phyloP scores from a whole-genome alignment of 2,329 filamentous ascomycete genomes.

The Fonsecaea nubica region DNA sequence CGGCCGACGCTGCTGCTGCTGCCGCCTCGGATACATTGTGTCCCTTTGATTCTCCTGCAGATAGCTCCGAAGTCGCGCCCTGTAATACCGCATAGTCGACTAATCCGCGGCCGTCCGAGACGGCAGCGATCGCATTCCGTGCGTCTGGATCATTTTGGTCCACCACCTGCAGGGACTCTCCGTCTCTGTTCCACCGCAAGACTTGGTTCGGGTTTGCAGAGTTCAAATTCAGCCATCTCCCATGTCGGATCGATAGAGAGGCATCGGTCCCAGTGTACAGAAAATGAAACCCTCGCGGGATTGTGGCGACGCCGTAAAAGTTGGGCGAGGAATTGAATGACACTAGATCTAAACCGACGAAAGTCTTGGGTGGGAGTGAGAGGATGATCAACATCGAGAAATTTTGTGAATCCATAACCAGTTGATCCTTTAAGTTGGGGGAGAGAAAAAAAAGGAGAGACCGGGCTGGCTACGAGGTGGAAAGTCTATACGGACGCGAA shows the following conservation, averaged over 20 bases:
- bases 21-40: slow-evolving; percentile 1
- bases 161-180: slow-evolving; percentile 48
- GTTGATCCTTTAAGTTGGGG: neutral
- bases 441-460: neutral
- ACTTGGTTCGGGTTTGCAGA: slow-evolving; percentile 46
- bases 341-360: slow-evolving; percentile 61
- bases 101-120: slow-evolving; percentile 45
- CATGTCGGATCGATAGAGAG: slow-evolving; percentile 66
- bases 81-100: slow-evolving; percentile 37
- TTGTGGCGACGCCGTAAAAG: slow-evolving; percentile 66
- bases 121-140: slow-evolving; percentile 57
- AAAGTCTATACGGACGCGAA: slow-evolving; percentile 1
- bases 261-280: slow-evolving; percentile 65
- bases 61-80: slow-evolving; percentile 35
- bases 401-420: neutral
- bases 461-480: neutral
- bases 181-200: slow-evolving; percentile 60
- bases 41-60: slow-evolving; percentile 13
- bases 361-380: slow-evolving; percentile 53
- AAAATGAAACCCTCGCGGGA: slow-evolving; percentile 66
- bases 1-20: slow-evolving; percentile 35
- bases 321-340: slow-evolving; percentile 68
- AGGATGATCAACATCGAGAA: slow-evolving; percentile 51
- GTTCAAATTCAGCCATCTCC: slow-evolving; percentile 57
- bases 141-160: slow-evolving; percentile 44